These are phyloP conservation scores for Moniliophthora roreri DNA, from an alignment of 1,284 basidiomycete genomes.

Conservation along the genomic window DNA sequence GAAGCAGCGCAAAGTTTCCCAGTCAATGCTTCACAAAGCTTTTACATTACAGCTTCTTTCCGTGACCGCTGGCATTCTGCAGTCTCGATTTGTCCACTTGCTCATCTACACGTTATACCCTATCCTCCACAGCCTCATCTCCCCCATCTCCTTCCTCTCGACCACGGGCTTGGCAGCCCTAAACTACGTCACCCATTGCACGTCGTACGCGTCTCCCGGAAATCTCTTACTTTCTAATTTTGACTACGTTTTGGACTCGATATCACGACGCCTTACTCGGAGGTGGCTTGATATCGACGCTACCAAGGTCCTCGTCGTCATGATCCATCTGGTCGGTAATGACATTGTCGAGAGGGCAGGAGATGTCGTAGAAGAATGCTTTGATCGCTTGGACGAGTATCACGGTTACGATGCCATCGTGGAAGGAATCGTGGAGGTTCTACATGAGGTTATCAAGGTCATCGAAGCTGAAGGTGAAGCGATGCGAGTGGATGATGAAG, in stretches of 20 bases:
- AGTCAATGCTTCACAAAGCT: slow-evolving; percentile 56
- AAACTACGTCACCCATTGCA: slow-evolving; percentile 62
- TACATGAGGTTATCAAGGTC: slow-evolving; percentile 75
- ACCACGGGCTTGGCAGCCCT: slow-evolving; percentile 73
- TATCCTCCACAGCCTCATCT: slow-evolving; percentile 79
- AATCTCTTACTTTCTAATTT: slow-evolving; percentile 90
- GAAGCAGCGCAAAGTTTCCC: slow-evolving; percentile 26
- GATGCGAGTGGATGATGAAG: slow-evolving; percentile 14
- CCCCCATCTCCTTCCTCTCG: slow-evolving; percentile 63
- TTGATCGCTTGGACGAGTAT: slow-evolving; percentile 90
- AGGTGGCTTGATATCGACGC: slow-evolving; percentile 79
- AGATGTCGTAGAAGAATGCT: slow-evolving; percentile 93
- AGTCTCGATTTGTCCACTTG: slow-evolving; percentile 65
- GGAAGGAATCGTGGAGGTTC: slow-evolving; percentile 85
- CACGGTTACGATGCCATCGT: slow-evolving; percentile 88
- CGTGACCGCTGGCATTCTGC: slow-evolving; percentile 65
- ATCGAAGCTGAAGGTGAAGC: slow-evolving; percentile 54
- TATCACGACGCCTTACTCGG: slow-evolving; percentile 77
- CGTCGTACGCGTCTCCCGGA: slow-evolving; percentile 80
- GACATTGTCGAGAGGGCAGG: slow-evolving; percentile 85
- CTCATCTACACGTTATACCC: slow-evolving; percentile 83
- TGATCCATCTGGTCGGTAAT: slow-evolving; percentile 82
- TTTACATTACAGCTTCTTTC: slow-evolving; percentile 74
- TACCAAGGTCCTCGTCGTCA: slow-evolving; percentile 76
- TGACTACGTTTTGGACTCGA: slow-evolving; percentile 89